phyloP scores from a whole-genome alignment of 108 stramenopile species.

The Nitzschia sp. region DNA sequence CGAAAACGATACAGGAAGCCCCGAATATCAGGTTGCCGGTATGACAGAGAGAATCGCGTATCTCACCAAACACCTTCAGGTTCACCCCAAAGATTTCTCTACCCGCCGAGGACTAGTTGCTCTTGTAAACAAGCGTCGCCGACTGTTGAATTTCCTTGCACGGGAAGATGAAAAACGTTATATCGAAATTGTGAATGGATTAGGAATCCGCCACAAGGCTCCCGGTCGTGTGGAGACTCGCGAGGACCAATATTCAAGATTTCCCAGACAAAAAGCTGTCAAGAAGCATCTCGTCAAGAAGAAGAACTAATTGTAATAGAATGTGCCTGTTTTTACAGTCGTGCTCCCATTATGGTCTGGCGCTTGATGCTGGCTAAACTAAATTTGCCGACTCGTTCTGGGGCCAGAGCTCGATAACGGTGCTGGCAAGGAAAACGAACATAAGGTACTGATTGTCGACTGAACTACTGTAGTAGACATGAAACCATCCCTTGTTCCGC shows the following conservation, averaged over 20 bases:
- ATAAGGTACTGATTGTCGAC: no score
- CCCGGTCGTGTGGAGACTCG: constrained; percentile 65
- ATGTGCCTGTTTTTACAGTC: no score
- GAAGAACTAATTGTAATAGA: constrained; percentile 9
- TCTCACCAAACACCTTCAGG: constrained; percentile 89
- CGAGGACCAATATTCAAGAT: constrained; percentile 73
- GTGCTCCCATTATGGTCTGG: no score
- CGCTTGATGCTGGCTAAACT: no score
- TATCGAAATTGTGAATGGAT: constrained; percentile 50
- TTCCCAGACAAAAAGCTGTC: constrained; percentile 74
- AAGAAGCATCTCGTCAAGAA: constrained; percentile 83
- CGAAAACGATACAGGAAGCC: constrained; percentile 88
- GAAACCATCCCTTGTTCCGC: no score
- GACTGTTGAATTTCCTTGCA: constrained; percentile 89
- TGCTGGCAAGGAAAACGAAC: no score
- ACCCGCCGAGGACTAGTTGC: constrained; percentile 95
- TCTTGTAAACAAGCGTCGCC: constrained; percentile 95
- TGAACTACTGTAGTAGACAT: no score
- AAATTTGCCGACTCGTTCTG: no score
- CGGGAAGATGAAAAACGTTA: constrained; percentile 72
- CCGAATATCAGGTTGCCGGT: constrained; percentile 93
- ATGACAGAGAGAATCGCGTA: constrained; percentile 95
- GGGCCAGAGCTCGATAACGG: no score
- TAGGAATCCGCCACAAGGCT: constrained; percentile 87
- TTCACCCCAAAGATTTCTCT: constrained; percentile 94